A percentile compares a stretch with the other conserved stretches of the same genome.
Evolutionary conservation across 352 stramenopile species (phyloP).

Genomic region (Globisporangium orthogonon): DNA sequence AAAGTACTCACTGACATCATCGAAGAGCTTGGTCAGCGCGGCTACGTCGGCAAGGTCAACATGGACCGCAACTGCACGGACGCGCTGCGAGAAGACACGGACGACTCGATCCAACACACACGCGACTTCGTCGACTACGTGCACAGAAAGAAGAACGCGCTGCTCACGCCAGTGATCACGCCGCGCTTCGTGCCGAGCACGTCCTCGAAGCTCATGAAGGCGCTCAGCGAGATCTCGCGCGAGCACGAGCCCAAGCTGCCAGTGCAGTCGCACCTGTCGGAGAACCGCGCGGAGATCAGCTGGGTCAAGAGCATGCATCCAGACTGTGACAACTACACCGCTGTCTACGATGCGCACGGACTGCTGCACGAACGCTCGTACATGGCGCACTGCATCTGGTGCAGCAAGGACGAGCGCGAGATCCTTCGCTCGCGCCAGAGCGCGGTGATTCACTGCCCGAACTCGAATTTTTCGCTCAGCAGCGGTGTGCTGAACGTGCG

Average conservation of each 20-base stretch:
- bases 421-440: conserved; percentile 56
- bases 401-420: conserved; percentile 58
- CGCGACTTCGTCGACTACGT: conserved; percentile 86
- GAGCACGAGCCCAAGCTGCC: conserved; percentile 66
- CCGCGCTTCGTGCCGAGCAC: conserved; percentile 91
- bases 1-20: conserved; percentile 90
- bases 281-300: conserved; percentile 86
- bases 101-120: conserved; percentile 78
- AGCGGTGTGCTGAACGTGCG: conserved; percentile 82
- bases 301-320: conserved; percentile 84
- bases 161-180: conserved; percentile 90
- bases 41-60: conserved; percentile 92
- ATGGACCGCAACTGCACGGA: conserved; percentile 92
- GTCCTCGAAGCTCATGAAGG: conserved; percentile 79
- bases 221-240: conserved; percentile 72
- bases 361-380: conserved; percentile 88
- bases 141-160: conserved; percentile 49
- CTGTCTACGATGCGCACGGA: conserved; percentile 75
- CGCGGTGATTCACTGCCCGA: conserved; percentile 92
- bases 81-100: conserved; percentile 83
- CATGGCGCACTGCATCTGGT: conserved; percentile 95
- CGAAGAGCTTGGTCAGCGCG: conserved; percentile 80
- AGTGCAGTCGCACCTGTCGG: conserved; percentile 90
- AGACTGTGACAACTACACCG: conserved; percentile 74
- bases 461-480: conserved; percentile 93